Conservation (phyloP, 805 yeast species). For the Pichia deserticola region DNA sequence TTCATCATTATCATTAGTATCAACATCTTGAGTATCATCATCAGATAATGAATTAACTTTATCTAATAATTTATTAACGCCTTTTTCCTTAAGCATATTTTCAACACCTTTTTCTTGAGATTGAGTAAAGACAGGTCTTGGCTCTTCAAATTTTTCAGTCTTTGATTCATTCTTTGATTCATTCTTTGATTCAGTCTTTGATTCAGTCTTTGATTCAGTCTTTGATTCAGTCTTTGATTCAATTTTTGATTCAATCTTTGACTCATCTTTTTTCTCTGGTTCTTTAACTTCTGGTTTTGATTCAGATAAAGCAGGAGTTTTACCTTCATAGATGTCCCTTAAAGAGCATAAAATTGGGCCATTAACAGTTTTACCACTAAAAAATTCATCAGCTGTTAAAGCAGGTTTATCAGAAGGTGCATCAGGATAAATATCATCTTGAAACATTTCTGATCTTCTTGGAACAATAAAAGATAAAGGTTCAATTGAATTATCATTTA, state of each 20-base stretch:
- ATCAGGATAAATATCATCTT: conserved; percentile 87
- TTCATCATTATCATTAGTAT: conserved; percentile 20
- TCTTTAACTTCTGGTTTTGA: conserved; percentile 24
- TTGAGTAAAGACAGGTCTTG: conserved; percentile 19
- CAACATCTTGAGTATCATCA: conserved; percentile 31
- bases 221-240: not conserved
- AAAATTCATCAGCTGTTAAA: conserved; percentile 70
- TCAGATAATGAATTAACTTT: conserved; percentile 36
- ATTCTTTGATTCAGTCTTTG: not conserved
- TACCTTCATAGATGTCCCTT: conserved; percentile 75
- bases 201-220: not conserved
- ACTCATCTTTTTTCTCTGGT: not conserved
- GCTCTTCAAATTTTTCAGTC: conserved; percentile 5
- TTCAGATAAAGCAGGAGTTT: conserved; percentile 42
- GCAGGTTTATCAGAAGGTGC: conserved; percentile 80
- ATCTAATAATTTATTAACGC: conserved; percentile 39
- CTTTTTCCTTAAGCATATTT: conserved; percentile 39
- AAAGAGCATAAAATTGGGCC: conserved; percentile 77
- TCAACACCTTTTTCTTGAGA: conserved; percentile 36
- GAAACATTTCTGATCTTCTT: conserved; percentile 87
- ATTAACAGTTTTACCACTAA: conserved; percentile 65
- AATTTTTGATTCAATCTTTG: not conserved
- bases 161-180: not conserved
- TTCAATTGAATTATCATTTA: conserved; percentile 75
- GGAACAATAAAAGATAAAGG: conserved; percentile 93